A percentile compares a stretch with the other conserved stretches of the same genome.
These are phyloP conservation scores for Chytriomyces sp. DNA, from an alignment of 192 early-diverging fungal genomes.

Conservation along the genomic window DNA sequence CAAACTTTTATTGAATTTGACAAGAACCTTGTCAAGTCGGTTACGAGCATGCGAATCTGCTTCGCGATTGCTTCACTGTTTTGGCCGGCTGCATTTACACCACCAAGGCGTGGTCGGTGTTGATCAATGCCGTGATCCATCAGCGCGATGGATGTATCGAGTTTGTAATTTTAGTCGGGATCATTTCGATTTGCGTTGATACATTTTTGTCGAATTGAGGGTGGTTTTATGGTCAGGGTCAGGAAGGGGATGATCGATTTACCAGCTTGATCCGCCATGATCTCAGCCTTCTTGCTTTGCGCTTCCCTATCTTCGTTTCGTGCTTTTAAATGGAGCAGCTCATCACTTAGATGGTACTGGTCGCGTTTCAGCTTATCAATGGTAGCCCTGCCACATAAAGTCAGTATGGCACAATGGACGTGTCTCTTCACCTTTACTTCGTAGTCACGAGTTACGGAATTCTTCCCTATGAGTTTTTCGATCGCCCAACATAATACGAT, in stretches of 20 bases:
- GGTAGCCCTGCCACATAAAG: slow-evolving; percentile 37
- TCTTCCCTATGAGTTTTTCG: slow-evolving; percentile 62
- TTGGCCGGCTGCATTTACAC: slow-evolving; percentile 54
- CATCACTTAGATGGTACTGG: slow-evolving; percentile 51
- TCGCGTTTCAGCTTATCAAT: slow-evolving; percentile 58
- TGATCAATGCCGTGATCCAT: slow-evolving; percentile 51
- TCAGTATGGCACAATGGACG: too few relatives aligned
- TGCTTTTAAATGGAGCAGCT: slow-evolving; percentile 50
- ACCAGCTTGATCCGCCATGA: slow-evolving; percentile 59
- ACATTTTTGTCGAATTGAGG: slow-evolving; percentile 32
- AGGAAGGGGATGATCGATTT: not conserved
- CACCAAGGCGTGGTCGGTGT: slow-evolving; percentile 50
- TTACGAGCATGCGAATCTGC: slow-evolving; percentile 59
- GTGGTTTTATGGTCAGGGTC: not conserved
- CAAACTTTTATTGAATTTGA: slow-evolving; percentile 63
- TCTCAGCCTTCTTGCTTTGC: slow-evolving; percentile 52
- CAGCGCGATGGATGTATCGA: slow-evolving; percentile 40
- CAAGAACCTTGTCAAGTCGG: slow-evolving; percentile 58
- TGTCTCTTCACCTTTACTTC: slow-evolving; percentile 50
- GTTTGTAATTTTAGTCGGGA: slow-evolving; percentile 40
- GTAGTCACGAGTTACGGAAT: slow-evolving; percentile 49
- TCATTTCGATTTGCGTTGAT: slow-evolving; percentile 42
- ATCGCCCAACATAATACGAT: slow-evolving; percentile 61
- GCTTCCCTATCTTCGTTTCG: slow-evolving; percentile 47
- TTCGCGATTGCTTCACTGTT: slow-evolving; percentile 55